Evolutionary conservation across 306 rosid genomes (phyloP), one percentile per base, ranked within the genome.

Genomic region (Prunus padus): DNA sequence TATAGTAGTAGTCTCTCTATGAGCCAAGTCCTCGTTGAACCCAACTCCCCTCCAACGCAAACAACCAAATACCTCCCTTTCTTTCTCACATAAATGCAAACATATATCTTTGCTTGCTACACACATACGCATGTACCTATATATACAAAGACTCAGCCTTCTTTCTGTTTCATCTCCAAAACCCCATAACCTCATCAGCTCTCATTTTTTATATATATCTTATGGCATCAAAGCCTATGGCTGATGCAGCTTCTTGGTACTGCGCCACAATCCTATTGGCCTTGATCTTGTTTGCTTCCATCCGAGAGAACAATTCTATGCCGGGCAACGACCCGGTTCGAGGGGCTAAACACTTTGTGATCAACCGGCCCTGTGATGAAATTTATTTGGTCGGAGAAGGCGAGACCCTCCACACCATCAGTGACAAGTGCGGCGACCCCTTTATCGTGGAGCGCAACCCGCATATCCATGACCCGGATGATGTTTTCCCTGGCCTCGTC

Each of bases 401-500:
- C 13, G 97, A 91, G 67, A 89, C 94, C 10, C 92, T 91, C 23
- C 83, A 91, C 67, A 91, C 97, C 18, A 91, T 91, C 69, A 89
- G 97, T 73, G 97, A 89, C 74, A 89, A 86, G 88, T 91, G 97
- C 64, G 79, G 81, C 45, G 97, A 91, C 89, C 92, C 97, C 44
- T 89, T 52, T 73, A 91, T 91, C 44, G 94, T 91, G 65, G 97
- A 91, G 88, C 82, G 89, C 57, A 91, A 91, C 81, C 97, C 97
- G 10, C 97, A 91, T 84, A 91, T 91, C 79, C 93, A 91, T 76
- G 96, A 91, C 74, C 90, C 96, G 19, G 96, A 91, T 79, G 97
- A 92, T 77, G 96, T 92, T 3, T 92, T 84, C 79, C 97, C 97
- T 1, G 97, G 97, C 11, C 84, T 92, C 59, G 96, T 92, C 47